Conservation (phyloP, 2,329 filamentous ascomycete genomes). For the Aspergillus neoniger region DNA sequence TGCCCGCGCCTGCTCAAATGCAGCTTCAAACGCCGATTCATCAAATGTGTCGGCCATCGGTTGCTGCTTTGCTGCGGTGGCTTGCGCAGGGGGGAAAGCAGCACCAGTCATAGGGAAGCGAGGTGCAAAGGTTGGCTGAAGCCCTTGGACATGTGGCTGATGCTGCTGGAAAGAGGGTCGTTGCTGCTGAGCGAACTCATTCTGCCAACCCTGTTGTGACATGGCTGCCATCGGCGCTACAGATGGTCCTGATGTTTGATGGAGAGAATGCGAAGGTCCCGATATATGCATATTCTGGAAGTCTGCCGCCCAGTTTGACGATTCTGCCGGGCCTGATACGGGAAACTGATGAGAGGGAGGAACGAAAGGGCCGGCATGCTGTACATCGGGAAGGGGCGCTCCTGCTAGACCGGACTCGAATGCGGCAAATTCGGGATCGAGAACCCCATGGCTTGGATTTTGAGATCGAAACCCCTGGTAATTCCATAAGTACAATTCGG, state of each 20-base stretch:
- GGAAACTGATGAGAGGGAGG: slow-evolving; percentile 29
- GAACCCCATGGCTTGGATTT: slow-evolving; percentile 53
- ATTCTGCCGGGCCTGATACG: slow-evolving; percentile 23
- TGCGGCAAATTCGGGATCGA: slow-evolving; percentile 69
- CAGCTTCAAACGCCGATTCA: slow-evolving; percentile 49
- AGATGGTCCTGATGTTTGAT: slow-evolving; percentile 50
- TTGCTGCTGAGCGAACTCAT: slow-evolving; percentile 57
- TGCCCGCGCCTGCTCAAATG: slow-evolving; percentile 45
- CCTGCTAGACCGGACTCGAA: slow-evolving; percentile 55
- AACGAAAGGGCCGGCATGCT: slow-evolving; percentile 37
- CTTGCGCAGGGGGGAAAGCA: slow-evolving; percentile 29
- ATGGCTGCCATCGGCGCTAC: slow-evolving; percentile 36
- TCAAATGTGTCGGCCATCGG: slow-evolving; percentile 39
- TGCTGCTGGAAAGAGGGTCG: slow-evolving; percentile 29
- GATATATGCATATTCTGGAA: slow-evolving; percentile 50
- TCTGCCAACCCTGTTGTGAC: slow-evolving; percentile 56
- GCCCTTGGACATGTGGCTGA: slow-evolving; percentile 23
- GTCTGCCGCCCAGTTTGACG: slow-evolving; percentile 47
- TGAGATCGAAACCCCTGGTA: slow-evolving; percentile 64
- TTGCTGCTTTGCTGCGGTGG: slow-evolving; percentile 23
- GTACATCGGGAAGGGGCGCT: slow-evolving; percentile 39
- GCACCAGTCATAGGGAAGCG: slow-evolving; percentile 28
- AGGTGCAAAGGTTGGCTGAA: slow-evolving; percentile 34
- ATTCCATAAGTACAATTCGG: slow-evolving; percentile 15
- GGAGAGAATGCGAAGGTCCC: slow-evolving; percentile 44